These are phyloP conservation scores for Solanum paucissectum DNA, from an alignment of 257 asterid species.

Conservation along the genomic window DNA sequence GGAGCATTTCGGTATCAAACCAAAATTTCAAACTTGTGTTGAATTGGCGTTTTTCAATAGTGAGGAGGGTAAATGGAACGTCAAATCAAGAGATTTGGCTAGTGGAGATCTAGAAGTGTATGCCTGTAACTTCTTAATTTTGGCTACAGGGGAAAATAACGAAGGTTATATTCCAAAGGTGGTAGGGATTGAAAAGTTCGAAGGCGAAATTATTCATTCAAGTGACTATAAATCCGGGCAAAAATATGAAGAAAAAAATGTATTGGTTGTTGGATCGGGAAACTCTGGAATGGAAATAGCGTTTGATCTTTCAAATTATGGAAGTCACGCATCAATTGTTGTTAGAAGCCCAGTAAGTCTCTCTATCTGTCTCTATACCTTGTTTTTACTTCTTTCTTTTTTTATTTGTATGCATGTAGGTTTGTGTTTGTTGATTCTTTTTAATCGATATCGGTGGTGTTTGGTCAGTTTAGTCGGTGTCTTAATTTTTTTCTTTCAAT, in stretches of 20 bases:
- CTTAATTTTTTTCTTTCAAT: not conserved
- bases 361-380: not conserved
- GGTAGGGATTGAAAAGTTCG: conserved; percentile 20
- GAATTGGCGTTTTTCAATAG: conserved; percentile 9
- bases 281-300: conserved; percentile 81
- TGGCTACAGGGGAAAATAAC: conserved; percentile 44
- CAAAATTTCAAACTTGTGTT: conserved; percentile 6
- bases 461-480: not conserved
- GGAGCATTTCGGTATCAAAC: conserved; percentile 6
- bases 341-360: conserved; percentile 28
- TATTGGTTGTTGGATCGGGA: conserved; percentile 52
- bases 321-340: conserved; percentile 31
- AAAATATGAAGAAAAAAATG: conserved; percentile 6
- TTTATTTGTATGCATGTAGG: not conserved
- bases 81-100: not conserved
- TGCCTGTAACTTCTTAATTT: conserved; percentile 24
- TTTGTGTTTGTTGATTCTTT: not conserved
- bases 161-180: conserved; percentile 26
- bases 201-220: conserved; percentile 33
- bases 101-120: conserved; percentile 8
- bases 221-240: conserved; percentile 20
- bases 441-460: not conserved
- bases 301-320: conserved; percentile 33
- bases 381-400: not conserved
- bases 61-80: conserved; percentile 13